These are phyloP conservation scores for Rhynchosporium secalis DNA, from an alignment of 2,329 filamentous ascomycete species.

Conservation along the genomic window DNA sequence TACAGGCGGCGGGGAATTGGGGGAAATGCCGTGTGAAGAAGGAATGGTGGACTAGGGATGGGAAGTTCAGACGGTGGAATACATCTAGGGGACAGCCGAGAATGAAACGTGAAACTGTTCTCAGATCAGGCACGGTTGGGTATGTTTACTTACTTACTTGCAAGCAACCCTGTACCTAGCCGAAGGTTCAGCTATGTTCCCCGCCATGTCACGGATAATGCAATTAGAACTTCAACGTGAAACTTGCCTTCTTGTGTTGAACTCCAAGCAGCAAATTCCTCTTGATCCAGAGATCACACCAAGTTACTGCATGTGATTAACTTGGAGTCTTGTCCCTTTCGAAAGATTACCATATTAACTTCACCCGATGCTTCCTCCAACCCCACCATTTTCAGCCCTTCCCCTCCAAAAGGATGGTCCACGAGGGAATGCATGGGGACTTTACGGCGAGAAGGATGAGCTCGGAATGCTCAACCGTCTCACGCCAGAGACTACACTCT, in stretches of 20 bases:
- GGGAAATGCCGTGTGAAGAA: not conserved
- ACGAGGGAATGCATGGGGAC: slow-evolving; percentile 46
- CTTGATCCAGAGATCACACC: too few relatives aligned
- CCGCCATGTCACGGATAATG: too few relatives aligned
- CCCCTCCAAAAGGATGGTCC: slow-evolving; percentile 45
- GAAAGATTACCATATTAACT: not conserved
- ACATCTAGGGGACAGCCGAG: not conserved
- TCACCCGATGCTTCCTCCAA: slow-evolving; percentile 10
- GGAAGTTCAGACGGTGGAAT: not conserved
- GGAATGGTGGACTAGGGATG: slow-evolving; percentile 1
- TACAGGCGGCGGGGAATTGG: not conserved
- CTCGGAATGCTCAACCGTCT: slow-evolving; percentile 48
- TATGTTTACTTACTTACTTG: too few relatives aligned
- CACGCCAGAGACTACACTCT: slow-evolving; percentile 44
- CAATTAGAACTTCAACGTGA: too few relatives aligned
- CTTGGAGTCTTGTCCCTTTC: not conserved
- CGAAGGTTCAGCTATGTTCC: too few relatives aligned
- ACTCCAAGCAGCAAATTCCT: too few relatives aligned
- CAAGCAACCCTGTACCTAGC: too few relatives aligned
- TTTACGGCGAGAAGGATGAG: slow-evolving; percentile 47
- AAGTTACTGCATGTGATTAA: not conserved
- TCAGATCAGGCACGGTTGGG: too few relatives aligned
- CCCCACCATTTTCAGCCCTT: slow-evolving; percentile 44
- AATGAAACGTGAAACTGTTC: not conserved
- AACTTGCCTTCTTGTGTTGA: too few relatives aligned